phyloP scores from a whole-genome alignment of 148 eudicot species.

The Agrostemma githago region DNA sequence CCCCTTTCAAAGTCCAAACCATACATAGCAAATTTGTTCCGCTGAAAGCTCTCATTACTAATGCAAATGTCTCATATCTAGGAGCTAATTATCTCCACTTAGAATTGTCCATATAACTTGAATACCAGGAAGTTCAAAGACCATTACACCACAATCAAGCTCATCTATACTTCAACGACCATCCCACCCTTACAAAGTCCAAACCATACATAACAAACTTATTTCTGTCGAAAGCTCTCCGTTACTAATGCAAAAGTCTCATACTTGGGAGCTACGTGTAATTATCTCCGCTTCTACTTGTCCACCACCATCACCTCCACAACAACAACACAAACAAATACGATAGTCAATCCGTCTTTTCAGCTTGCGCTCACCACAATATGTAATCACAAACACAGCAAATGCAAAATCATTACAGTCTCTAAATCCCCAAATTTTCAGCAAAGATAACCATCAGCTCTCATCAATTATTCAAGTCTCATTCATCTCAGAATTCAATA shows the following conservation, averaged over 20 bases:
- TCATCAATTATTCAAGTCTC: neutral
- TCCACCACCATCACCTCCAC: neutral
- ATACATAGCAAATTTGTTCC: neutral
- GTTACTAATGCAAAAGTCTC: neutral
- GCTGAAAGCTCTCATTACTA: neutral
- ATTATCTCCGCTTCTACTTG: neutral
- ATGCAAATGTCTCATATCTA: neutral
- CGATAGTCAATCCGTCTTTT: neutral
- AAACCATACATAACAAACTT: neutral
- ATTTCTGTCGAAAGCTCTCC: neutral
- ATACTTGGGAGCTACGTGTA: neutral
- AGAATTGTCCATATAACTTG: neutral
- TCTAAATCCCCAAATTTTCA: too few species aligned
- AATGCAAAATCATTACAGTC: too few species aligned
- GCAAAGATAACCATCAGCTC: neutral
- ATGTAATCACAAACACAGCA: neutral
- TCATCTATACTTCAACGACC: neutral
- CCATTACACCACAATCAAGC: neutral
- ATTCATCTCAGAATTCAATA: neutral
- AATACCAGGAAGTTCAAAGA: too few species aligned
- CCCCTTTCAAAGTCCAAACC: neutral
- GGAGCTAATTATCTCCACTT: neutral
- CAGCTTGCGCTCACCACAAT: neutral
- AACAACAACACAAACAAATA: neutral
- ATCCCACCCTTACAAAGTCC: neutral